phyloP scores from a whole-genome alignment of 2,329 filamentous ascomycete species.

The Fusarium sp. region DNA sequence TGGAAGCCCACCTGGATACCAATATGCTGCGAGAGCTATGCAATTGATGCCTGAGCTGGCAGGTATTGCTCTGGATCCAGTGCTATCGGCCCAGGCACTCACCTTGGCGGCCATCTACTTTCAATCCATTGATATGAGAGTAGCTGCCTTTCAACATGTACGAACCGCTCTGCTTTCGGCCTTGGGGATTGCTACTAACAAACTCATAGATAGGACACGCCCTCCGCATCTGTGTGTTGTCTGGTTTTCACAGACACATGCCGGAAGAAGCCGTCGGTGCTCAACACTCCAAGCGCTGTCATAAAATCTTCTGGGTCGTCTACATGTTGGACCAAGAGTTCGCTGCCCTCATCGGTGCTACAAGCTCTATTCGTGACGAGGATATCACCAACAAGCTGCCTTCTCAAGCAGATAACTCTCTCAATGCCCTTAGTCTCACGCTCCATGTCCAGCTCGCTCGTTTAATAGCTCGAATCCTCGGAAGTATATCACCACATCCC shows the following conservation, averaged over 20 bases:
- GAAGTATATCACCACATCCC: conserved; percentile 14
- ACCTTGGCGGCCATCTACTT: conserved; percentile 53
- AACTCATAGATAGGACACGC: conserved; percentile 48
- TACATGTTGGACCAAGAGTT: conserved; percentile 48
- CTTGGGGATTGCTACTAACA: background rate
- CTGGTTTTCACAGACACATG: conserved; percentile 47
- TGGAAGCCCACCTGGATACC: conserved; percentile 50
- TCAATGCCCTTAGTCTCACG: conserved; percentile 41
- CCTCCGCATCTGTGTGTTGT: conserved; percentile 48
- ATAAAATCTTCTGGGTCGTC: conserved; percentile 48
- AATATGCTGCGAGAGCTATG: conserved; percentile 55
- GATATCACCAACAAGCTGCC: conserved; percentile 48
- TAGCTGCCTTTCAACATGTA: conserved; percentile 55
- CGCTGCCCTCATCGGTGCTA: conserved; percentile 44
- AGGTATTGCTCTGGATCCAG: conserved; percentile 35
- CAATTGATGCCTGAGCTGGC: conserved; percentile 52
- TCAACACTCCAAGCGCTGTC: conserved; percentile 44
- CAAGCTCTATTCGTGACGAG: conserved; percentile 46
- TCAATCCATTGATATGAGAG: conserved; percentile 56
- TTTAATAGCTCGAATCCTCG: conserved; percentile 40
- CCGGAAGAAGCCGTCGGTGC: conserved; percentile 37
- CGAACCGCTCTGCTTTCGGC: background rate
- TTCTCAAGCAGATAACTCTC: conserved; percentile 44
- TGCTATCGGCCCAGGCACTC: conserved; percentile 46
- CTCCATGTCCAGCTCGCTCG: conserved; percentile 45